Conservation (phyloP, 495 filamentous ascomycete species). For the Cetradonia linearis region DNA sequence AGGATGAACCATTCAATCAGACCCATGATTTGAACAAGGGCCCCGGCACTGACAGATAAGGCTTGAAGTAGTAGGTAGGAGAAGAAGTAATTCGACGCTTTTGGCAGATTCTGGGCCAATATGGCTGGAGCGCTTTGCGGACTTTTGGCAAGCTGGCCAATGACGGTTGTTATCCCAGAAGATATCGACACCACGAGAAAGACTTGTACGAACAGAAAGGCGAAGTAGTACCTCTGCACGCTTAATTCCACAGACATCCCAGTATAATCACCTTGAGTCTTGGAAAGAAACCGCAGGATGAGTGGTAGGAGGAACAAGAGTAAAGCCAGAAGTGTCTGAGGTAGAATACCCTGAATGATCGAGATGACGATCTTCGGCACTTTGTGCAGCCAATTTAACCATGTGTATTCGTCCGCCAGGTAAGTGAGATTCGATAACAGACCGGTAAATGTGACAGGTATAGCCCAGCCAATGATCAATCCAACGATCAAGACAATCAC, state of each 20-base stretch:
- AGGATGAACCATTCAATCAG: slow-evolving; percentile 74
- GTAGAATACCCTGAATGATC: slow-evolving; percentile 77
- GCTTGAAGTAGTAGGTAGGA: slow-evolving; percentile 96
- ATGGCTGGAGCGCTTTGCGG: slow-evolving; percentile 47
- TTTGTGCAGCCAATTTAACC: slow-evolving; percentile 59
- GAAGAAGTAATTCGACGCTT: slow-evolving; percentile 94
- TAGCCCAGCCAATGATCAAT: slow-evolving; percentile 82
- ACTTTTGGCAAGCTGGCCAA: slow-evolving; percentile 29
- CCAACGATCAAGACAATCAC: slow-evolving; percentile 57
- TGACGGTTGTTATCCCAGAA: slow-evolving; percentile 62
- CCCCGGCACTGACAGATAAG: slow-evolving; percentile 79
- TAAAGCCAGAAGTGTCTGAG: slow-evolving; percentile 65
- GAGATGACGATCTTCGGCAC: slow-evolving; percentile 56
- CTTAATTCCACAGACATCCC: slow-evolving; percentile 69
- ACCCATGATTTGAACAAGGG: slow-evolving; percentile 71
- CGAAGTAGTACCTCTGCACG: slow-evolving; percentile 88
- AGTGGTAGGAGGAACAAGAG: slow-evolving; percentile 74
- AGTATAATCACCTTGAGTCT: slow-evolving; percentile 70
- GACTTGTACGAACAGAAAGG: slow-evolving; percentile 89
- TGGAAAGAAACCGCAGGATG: slow-evolving; percentile 63
- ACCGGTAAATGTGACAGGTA: slow-evolving; percentile 83
- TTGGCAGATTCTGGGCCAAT: slow-evolving; percentile 75
- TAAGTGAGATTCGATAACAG: slow-evolving; percentile 64
- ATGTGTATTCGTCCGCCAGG: slow-evolving; percentile 52
- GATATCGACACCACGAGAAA: slow-evolving; percentile 89